Percentiles rank a stretch among this genome's conserved stretches.
These are phyloP conservation scores for Umbelopsis sp. DNA, from an alignment of 371 early-diverging fungal species.

Conservation along the genomic window DNA sequence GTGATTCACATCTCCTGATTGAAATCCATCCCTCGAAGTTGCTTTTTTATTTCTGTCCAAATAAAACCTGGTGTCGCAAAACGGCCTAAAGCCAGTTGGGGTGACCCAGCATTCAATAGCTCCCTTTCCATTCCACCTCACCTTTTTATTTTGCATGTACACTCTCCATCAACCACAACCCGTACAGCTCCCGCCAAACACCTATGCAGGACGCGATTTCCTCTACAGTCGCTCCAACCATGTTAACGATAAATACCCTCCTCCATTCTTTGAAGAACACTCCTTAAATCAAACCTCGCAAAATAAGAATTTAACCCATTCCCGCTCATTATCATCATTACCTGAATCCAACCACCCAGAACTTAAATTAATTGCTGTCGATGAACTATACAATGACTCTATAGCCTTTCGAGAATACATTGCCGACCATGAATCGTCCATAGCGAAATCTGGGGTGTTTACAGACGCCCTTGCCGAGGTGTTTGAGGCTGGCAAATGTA, in stretches of 20 bases:
- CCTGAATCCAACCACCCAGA: neutral
- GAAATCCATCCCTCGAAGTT: slow-evolving; percentile 23
- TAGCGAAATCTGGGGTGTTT: slow-evolving; percentile 33
- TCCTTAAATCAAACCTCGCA: neutral
- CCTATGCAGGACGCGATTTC: slow-evolving; percentile 3
- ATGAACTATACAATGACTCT: slow-evolving; percentile 29
- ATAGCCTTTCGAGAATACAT: slow-evolving; percentile 35
- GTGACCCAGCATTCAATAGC: neutral
- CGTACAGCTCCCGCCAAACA: slow-evolving; percentile 8
- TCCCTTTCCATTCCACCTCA: slow-evolving; percentile 17
- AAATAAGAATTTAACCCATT: neutral
- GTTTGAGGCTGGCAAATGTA: slow-evolving; percentile 11
- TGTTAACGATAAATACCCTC: slow-evolving; percentile 1
- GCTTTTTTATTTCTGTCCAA: slow-evolving; percentile 16
- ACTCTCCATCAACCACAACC: slow-evolving; percentile 15
- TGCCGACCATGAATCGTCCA: slow-evolving; percentile 27
- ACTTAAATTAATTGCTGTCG: slow-evolving; percentile 3
- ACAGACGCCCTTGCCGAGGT: slow-evolving; percentile 22
- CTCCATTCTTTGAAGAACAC: neutral
- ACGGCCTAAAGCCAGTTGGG: neutral
- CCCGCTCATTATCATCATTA: neutral
- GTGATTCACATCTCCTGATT: neutral
- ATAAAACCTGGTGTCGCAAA: slow-evolving; percentile 7
- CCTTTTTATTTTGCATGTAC: slow-evolving; percentile 19
- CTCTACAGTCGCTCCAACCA: neutral